Percentiles rank a stretch among this genome's conserved stretches.
Conservation (phyloP, 1,284 basidiomycete species). For the Apiotrichum akiyoshidainum region DNA sequence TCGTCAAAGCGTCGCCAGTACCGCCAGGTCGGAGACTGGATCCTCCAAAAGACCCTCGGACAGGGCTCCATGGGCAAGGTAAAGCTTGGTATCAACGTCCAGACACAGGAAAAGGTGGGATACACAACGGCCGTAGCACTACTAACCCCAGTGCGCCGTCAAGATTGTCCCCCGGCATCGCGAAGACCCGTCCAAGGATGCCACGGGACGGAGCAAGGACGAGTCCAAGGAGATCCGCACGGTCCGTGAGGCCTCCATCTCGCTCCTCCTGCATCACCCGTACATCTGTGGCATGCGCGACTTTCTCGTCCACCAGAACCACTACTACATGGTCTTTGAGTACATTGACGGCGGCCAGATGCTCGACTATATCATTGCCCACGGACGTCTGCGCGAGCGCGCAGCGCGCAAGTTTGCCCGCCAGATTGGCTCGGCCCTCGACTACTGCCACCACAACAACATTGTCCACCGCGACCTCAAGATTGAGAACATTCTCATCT, state of each 20-base stretch:
- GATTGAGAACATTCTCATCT: conserved; percentile 99
- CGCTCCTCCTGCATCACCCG: conserved; percentile 91
- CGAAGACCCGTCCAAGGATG: conserved; percentile 36
- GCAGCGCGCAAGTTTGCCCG: conserved; percentile 94
- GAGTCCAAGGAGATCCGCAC: conserved; percentile 94
- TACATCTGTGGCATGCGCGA: conserved; percentile 99
- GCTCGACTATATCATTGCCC: conserved; percentile 99
- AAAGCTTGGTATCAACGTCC: conserved; percentile 86
- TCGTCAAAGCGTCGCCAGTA: conserved; percentile 30
- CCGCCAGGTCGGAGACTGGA: conserved; percentile 76
- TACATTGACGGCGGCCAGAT: conserved; percentile 99
- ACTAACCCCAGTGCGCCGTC: conserved; percentile 72
- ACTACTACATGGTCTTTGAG: conserved; percentile 99
- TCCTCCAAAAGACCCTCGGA: conserved; percentile 92
- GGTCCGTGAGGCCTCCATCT: conserved; percentile 89
- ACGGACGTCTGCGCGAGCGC: conserved; percentile 90
- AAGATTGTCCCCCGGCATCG: conserved; percentile 89
- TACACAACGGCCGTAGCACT: not conserved
- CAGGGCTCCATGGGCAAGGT: conserved; percentile 99
- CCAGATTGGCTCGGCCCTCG: conserved; percentile 91
- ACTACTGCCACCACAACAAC: conserved; percentile 96
- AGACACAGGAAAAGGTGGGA: conserved; percentile 86
- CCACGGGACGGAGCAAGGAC: conserved; percentile 68
- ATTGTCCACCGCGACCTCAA: conserved; percentile 97
- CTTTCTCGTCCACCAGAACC: conserved; percentile 91